Conservation (phyloP, 805 yeast species). For the Dipodascus albidus region DNA sequence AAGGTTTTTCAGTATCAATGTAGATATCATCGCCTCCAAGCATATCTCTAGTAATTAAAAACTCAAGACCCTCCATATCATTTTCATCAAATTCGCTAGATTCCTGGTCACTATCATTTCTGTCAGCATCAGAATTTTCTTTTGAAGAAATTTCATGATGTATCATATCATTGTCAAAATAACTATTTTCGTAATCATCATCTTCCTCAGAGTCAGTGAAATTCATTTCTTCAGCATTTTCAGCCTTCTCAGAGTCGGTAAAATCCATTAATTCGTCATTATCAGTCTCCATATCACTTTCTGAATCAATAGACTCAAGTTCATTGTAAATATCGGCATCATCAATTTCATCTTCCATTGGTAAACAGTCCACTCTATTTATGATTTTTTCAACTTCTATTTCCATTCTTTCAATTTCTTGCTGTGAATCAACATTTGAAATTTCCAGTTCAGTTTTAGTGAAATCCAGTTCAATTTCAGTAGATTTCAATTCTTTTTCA, state of each 20-base stretch:
- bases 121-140: too few relatives aligned
- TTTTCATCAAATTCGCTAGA: constrained; percentile 1
- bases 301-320: neutral
- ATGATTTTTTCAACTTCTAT: neutral
- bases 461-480: too few relatives aligned
- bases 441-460: too few relatives aligned
- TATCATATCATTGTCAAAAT: too few relatives aligned
- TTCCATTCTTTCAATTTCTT: too few relatives aligned
- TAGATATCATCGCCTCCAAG: neutral
- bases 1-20: neutral
- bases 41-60: neutral
- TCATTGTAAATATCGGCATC: neutral
- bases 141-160: too few relatives aligned
- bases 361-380: neutral
- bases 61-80: neutral
- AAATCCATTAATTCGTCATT: neutral
- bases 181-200: too few relatives aligned
- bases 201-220: too few relatives aligned
- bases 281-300: neutral
- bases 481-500: too few relatives aligned
- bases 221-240: neutral
- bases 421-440: too few relatives aligned
- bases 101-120: neutral
- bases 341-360: neutral
- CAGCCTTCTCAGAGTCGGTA: neutral